Percentiles rank a stretch among this genome's conserved stretches.
Evolutionary conservation across 805 yeast genomes (phyloP).

Genomic region (Phaffomyces antillensis): DNA sequence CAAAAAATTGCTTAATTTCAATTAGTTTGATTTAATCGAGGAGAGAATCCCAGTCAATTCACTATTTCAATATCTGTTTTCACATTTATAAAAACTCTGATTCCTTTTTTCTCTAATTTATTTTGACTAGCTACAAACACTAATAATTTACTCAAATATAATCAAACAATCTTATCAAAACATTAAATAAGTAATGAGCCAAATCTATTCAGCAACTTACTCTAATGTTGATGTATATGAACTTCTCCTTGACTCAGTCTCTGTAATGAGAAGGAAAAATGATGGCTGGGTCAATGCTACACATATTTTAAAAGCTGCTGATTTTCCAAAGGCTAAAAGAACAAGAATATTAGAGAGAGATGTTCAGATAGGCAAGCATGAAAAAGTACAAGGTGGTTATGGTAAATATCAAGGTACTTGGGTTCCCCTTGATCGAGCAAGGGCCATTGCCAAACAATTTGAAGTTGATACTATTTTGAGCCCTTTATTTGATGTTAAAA

Average conservation of each 20-base stretch:
- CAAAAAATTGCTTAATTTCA: no score
- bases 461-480: constrained; percentile 54
- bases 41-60: no score
- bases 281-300: constrained; percentile 93
- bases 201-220: constrained; percentile 69
- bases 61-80: no score
- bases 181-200: constrained; percentile 15
- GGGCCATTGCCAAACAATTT: constrained; percentile 55
- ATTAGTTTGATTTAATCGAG: no score
- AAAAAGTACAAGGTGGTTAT: constrained; percentile 94
- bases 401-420: constrained; percentile 97
- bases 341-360: constrained; percentile 89
- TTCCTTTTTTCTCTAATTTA: not conserved
- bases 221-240: constrained; percentile 83
- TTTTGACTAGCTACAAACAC: not conserved
- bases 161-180: not conserved
- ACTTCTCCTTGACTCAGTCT: constrained; percentile 55
- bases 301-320: constrained; percentile 87
- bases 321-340: constrained; percentile 89
- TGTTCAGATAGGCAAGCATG: constrained; percentile 85
- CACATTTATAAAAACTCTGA: no score
- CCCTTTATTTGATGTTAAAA: constrained; percentile 58
- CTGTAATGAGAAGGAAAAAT: constrained; percentile 69
- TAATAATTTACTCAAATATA: no score
- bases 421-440: constrained; percentile 81